Evolutionary conservation across 805 yeast genomes (phyloP), one percentile per base, ranked within the genome.

Genomic region (Wickerhamomyces rabaulensis): DNA sequence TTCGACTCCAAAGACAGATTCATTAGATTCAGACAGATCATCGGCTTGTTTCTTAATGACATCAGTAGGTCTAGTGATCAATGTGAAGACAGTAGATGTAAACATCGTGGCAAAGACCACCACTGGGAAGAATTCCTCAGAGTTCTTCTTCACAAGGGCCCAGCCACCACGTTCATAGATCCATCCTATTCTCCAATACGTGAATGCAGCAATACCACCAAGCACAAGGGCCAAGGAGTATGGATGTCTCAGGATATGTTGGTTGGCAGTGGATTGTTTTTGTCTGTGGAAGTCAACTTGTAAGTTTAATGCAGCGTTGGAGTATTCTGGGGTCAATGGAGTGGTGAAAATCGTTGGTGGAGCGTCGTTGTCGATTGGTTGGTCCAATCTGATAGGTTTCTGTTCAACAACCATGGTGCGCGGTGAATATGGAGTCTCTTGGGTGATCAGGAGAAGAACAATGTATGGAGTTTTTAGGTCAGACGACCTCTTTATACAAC

Each of bases 281-380:
- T 59, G 63, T 45, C 64, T 57, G 27, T 51, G 56, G 53, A 58
- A 79, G 60, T 86, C 94, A 47, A 86, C 79, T 26, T 83, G 79
- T 49, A 85, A 64, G 47, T 78, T 80, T 45, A 82, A 58, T 1
- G 83, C 78, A 10, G 86, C 86, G 39, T 78, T 76, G 1, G 84
- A 70, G 37, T 72, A 69, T 26, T 75, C 78, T 1, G 91, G 91
- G 7, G 67, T 69, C 43, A 87, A 67, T 2, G 64, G 61, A 1
- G 76, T 56, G 33, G 79, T 68, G 40, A 63, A 67, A 35, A 86
- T 76, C 1, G 76, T 76, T 10, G 88, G 70, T 15, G 79, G 75
- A 1, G 73, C 74, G 31, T 71, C 67, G 1, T 57, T 63, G 48
- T 80, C 76, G 45, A 86, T 63, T 7, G 90, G 88, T 51, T 71